These are phyloP conservation scores for Lachancea dasiensis DNA, from an alignment of 805 yeast species.

Conservation along the genomic window DNA sequence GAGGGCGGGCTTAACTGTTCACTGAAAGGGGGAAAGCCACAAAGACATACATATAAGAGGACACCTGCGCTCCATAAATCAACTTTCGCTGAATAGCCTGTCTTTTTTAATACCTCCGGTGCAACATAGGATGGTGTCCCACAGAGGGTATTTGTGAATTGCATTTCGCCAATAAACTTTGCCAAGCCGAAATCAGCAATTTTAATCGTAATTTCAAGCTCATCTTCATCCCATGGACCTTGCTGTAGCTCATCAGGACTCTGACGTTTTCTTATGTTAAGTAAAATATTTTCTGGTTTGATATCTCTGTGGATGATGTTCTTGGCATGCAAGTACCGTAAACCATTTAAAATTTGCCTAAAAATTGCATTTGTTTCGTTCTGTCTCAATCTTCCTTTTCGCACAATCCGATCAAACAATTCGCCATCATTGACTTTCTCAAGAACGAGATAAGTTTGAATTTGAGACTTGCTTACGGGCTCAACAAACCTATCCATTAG, in stretches of 20 bases:
- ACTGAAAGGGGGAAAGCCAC: slow-evolving; percentile 83
- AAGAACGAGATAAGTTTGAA: slow-evolving; percentile 51
- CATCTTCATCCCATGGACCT: slow-evolving; percentile 46
- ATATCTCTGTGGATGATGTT: slow-evolving; percentile 75
- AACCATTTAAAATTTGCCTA: slow-evolving; percentile 59
- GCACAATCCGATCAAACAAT: slow-evolving; percentile 62
- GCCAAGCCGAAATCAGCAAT: slow-evolving; percentile 79
- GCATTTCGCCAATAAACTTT: slow-evolving; percentile 57
- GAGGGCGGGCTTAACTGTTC: slow-evolving; percentile 76
- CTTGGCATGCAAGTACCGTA: slow-evolving; percentile 57
- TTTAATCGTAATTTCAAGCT: slow-evolving; percentile 58
- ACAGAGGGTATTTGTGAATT: slow-evolving; percentile 71
- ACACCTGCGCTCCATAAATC: slow-evolving; percentile 85
- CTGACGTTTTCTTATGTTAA: slow-evolving; percentile 42
- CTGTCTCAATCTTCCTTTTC: slow-evolving; percentile 55
- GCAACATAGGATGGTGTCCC: slow-evolving; percentile 89
- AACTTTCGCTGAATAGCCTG: slow-evolving; percentile 59
- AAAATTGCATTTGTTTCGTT: slow-evolving; percentile 58
- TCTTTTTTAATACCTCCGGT: slow-evolving; percentile 61
- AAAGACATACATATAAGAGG: slow-evolving; percentile 66
- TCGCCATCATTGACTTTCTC: slow-evolving; percentile 76
- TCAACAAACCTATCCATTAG: slow-evolving; percentile 55
- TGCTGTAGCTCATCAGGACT: slow-evolving; percentile 25
- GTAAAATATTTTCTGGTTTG: slow-evolving; percentile 69
- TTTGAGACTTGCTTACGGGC: slow-evolving; percentile 40